These are phyloP conservation scores for Phoma herbarum DNA, from an alignment of 2,329 filamentous ascomycete genomes.

Conservation along the genomic window DNA sequence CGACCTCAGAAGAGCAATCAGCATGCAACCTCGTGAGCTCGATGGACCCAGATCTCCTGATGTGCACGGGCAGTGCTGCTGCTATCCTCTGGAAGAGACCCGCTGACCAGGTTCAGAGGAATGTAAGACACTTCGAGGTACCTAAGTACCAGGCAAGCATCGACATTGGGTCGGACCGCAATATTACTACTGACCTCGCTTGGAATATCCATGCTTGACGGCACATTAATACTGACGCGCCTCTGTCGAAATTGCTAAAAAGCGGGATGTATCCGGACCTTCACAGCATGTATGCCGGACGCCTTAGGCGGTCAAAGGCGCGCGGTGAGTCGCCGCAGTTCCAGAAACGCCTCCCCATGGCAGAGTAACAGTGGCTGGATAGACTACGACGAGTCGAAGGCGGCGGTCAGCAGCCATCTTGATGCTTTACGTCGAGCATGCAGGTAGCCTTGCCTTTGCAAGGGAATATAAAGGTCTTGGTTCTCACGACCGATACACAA, in stretches of 20 bases:
- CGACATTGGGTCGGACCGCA: constrained; percentile 5
- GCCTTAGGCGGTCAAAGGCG: constrained; percentile 3
- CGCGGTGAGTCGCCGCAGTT: constrained; percentile 19
- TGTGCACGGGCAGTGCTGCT: constrained; percentile 10
- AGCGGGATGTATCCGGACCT: background rate
- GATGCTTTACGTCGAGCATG: constrained; percentile 14
- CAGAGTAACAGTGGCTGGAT: constrained; percentile 43
- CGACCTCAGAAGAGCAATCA: constrained; percentile 15
- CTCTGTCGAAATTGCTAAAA: background rate
- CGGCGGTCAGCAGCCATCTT: constrained; percentile 33
- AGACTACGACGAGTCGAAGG: constrained; percentile 28
- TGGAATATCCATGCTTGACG: background rate
- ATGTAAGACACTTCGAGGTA: constrained; percentile 26
- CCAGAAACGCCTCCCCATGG: constrained; percentile 25
- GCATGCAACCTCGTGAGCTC: background rate
- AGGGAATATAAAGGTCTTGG: constrained; percentile 27
- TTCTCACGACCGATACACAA: constrained; percentile 5
- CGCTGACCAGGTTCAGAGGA: constrained; percentile 31
- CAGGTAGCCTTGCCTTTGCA: constrained; percentile 18
- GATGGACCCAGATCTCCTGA: background rate
- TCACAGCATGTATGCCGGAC: background rate
- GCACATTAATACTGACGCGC: background rate
- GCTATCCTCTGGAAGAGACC: constrained; percentile 11
- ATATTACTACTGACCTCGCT: constrained; percentile 11
- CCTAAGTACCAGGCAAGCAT: constrained; percentile 25